Base-by-base conservation (phyloP, 148 eudicot species). In the Diospyros lotus region DNA sequence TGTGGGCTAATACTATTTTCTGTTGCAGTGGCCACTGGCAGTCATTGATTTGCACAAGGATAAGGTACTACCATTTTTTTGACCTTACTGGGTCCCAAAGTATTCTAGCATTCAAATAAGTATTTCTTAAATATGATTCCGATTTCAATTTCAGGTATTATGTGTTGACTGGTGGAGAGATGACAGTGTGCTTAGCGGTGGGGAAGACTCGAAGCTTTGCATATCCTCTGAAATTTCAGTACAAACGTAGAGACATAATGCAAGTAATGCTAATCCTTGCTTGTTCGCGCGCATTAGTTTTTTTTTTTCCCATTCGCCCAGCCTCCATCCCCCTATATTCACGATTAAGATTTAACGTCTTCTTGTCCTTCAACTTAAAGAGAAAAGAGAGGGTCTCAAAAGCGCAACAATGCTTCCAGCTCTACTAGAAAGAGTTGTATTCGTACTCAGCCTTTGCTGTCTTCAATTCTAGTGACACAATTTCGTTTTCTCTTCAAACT, bases 101-200 rank as follows among this genome's bases (percentile, higher is more conserved):
- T 42, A 13, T 71, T 51, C 71, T 18, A 15, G 55, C 65, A 52
- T 9, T 38, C 41, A 58, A 76, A 68, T 13, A 68, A 48, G 13
- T 28, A 11, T 50, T 73, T 14, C 39, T 61, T 9, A 67, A 70
- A 9, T 50, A 52, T 55, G 58, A 11, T 58, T 41, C 58, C 8
- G 46, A 51, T 80, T 39, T 2, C 4, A 73, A 76, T 63, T 79
- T 18, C 68, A 93, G 98, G 98, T 92, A 54, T 76, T 95, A 41
- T 86, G 96, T 68, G 96, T 82, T 41, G 98, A 95, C 77, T 92
- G 98, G 98, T 95, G 98, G 98, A 86, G 82, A 79, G 86, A 84
- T 69, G 90, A 92, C 74, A 83, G 94, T 72, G 85, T 92, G 28
- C 76, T 92, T 71, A 95, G 97, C 46, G 97, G 98, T 44, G 98